A percentile compares a stretch with the other conserved stretches of the same genome.
These are phyloP conservation scores for Prunus mume DNA, from an alignment of 306 rosid species.

Conservation along the genomic window DNA sequence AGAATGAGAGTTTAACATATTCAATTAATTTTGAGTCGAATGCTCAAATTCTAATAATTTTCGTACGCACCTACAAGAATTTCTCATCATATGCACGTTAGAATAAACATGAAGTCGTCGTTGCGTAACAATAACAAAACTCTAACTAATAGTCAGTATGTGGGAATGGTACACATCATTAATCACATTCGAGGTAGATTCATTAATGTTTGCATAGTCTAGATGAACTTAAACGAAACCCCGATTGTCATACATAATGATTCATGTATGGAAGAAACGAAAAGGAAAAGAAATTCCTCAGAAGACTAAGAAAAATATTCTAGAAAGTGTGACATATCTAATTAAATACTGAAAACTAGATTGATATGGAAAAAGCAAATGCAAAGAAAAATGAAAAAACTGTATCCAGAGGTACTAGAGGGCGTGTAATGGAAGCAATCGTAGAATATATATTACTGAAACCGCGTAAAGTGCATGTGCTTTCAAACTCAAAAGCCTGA, in stretches of 20 bases:
- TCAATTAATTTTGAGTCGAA: background rate
- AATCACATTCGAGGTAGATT: background rate
- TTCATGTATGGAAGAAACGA: background rate
- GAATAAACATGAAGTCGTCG: background rate
- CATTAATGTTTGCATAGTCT: background rate
- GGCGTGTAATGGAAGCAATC: conserved; percentile 51
- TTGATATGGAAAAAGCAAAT: background rate
- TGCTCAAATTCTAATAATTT: too few species aligned
- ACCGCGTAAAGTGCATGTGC: conserved; percentile 77
- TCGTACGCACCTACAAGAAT: background rate
- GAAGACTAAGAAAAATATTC: background rate
- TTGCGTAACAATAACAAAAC: background rate
- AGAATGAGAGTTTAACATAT: too few species aligned
- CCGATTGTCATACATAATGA: background rate
- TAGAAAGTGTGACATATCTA: background rate
- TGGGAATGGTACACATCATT: background rate
- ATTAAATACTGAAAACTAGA: background rate
- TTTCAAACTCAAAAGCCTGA: conserved; percentile 19
- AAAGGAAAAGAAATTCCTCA: background rate
- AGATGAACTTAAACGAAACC: background rate
- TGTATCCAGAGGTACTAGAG: background rate
- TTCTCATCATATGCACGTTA: background rate
- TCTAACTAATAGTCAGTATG: background rate
- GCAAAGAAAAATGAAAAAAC: background rate
- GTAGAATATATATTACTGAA: conserved; percentile 45